Conservation (phyloP, 2,329 filamentous ascomycete genomes). For the Penicillium rolfsii region DNA sequence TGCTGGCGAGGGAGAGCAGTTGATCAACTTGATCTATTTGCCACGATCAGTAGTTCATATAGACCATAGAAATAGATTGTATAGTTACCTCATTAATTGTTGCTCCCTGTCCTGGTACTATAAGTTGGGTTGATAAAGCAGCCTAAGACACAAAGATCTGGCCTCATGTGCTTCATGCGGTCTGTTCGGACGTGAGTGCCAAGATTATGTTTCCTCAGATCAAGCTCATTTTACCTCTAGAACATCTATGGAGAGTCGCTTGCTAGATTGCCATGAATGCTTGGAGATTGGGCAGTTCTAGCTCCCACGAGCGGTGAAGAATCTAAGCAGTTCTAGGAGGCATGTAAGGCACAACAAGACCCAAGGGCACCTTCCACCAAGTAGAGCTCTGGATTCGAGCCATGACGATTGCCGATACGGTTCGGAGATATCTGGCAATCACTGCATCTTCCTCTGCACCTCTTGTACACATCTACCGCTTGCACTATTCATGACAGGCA, state of each 20-base stretch:
- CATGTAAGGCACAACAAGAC: no score
- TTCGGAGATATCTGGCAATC: neutral
- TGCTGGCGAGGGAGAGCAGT: conserved; percentile 57
- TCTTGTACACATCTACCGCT: no score
- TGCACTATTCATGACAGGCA: no score
- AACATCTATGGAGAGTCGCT: neutral
- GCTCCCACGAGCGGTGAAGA: no score
- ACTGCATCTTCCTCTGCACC: neutral
- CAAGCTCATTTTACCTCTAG: neutral
- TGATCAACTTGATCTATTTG: neutral
- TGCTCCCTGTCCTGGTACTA: neutral
- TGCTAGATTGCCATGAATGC: neutral
- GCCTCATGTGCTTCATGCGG: neutral
- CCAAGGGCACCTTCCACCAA: neutral
- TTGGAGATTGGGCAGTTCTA: neutral
- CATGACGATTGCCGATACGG: no score
- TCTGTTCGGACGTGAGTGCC: no score
- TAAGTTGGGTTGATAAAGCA: neutral
- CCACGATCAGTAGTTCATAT: neutral
- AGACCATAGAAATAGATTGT: conserved; percentile 2
- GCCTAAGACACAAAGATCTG: neutral
- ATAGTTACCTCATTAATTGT: neutral
- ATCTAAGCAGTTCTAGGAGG: no score
- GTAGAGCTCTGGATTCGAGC: neutral
- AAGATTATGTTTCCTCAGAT: no score